Conservation (phyloP, 371 early-diverging fungal species). For the Conidiobolus incongruus region DNA sequence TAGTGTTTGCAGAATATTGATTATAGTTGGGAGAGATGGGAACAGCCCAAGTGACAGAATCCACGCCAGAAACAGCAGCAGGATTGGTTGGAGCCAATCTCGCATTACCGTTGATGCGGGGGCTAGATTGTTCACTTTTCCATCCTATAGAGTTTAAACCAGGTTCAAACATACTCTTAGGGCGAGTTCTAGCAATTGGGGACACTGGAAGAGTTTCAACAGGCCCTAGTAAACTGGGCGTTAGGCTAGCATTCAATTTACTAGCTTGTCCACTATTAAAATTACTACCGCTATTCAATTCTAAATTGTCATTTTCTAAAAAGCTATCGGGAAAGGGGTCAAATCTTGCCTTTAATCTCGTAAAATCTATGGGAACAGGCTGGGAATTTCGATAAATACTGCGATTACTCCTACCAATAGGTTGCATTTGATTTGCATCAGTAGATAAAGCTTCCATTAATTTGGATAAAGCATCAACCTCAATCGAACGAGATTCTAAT, state of each 20-base stretch:
- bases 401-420: not conserved
- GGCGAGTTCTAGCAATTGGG: conserved; percentile 1
- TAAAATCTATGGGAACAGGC: not conserved
- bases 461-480: not conserved
- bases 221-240: no score
- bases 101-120: not conserved
- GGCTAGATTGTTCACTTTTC: not conserved
- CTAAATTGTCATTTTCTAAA: no score
- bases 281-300: no score
- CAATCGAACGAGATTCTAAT: not conserved
- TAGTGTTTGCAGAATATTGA: no score
- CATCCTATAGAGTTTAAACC: not conserved
- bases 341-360: not conserved
- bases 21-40: conserved; percentile 2
- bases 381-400: not conserved
- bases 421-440: not conserved
- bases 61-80: not conserved
- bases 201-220: no score
- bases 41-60: not conserved
- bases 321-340: not conserved
- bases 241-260: no score
- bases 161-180: conserved; percentile 3
- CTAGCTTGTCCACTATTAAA: no score
- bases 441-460: not conserved
- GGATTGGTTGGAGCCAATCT: no score